A percentile compares a stretch with the other conserved stretches of the same genome.
phyloP scores from a whole-genome alignment of 2,329 filamentous ascomycete genomes.

The Cryphonectria japonica region DNA sequence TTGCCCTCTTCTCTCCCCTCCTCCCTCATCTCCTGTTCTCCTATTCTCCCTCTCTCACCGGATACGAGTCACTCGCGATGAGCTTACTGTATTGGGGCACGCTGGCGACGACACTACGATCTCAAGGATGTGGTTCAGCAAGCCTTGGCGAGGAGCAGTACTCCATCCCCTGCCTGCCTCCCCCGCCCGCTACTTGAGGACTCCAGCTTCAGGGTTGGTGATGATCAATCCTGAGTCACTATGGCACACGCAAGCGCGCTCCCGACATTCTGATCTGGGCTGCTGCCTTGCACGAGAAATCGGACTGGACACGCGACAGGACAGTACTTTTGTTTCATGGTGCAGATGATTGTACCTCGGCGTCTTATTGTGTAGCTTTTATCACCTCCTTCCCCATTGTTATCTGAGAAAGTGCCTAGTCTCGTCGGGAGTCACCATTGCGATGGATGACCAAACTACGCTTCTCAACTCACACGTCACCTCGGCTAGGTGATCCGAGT shows the following conservation, averaged over 20 bases:
- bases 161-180: neutral
- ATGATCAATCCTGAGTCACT: conserved; percentile 5
- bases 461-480: neutral
- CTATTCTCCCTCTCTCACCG: neutral
- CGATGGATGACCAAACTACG: neutral
- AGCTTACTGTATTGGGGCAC: neutral
- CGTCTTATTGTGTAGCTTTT: neutral
- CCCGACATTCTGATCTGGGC: conserved; percentile 1
- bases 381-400: neutral
- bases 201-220: neutral
- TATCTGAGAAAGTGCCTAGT: neutral
- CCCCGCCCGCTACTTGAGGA: conserved; percentile 5
- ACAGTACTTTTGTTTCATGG: neutral
- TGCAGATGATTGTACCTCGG: neutral
- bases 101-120: neutral
- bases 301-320: neutral
- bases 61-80: neutral
- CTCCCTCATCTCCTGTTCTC: neutral
- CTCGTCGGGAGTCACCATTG: neutral
- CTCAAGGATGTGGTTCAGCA: neutral
- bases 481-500: neutral
- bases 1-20: neutral
- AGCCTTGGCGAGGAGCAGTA: neutral
- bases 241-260: conserved; percentile 1
- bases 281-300: conserved; percentile 11